Evolutionary conservation across 192 early-diverging fungal genomes (phyloP), one percentile per base, ranked within the genome.

Genomic region (Backusella morwellensis): DNA sequence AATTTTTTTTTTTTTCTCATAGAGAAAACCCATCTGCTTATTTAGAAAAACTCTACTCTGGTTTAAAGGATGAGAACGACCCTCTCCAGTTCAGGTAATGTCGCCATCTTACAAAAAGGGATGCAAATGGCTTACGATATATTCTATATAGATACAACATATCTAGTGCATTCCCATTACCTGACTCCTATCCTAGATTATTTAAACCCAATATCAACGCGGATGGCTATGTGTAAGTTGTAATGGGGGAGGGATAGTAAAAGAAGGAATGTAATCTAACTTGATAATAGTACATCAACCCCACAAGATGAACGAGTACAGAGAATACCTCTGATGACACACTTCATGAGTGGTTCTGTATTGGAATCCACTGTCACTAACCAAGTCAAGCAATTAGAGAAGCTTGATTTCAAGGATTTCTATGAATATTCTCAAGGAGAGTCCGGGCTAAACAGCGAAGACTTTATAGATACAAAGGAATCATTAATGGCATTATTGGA

Each of bases 391-490:
- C 35, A 72, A 11, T n/a, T 74, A 12, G 56, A 77, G 15, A 54
- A 21, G 4, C 74, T 81, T 15, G 7, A 47, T 8, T 74, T 77
- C 19, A 74, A 66, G 0, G 76, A 77, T 19, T 70, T 74, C 40
- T 70, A 69, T 56, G 76, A 77, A 34, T 81, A 73, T 29, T 21
- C 68, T 19, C 70, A 77, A 50, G 63, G 76, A 15, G 76, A 66
- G 15, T 41, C 23, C 17, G 80, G 75, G 5, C 35, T 81, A 19
- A 52, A 7, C 2, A 26, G 15, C 0, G 80, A 81, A 19, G 80
- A 81, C 38, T 73, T 69, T 52, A 38, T 66, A 67, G 76, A 76
- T 14, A 74, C 35, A 23, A 81, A 81, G 23, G 80, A 81, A 70
- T 47, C 72, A 42, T 35, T 81, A 29, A 66, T 77, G 9, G 26